Base-by-base conservation (phyloP, 768 basidiomycete genomes). In the Amanita jacksonii region DNA sequence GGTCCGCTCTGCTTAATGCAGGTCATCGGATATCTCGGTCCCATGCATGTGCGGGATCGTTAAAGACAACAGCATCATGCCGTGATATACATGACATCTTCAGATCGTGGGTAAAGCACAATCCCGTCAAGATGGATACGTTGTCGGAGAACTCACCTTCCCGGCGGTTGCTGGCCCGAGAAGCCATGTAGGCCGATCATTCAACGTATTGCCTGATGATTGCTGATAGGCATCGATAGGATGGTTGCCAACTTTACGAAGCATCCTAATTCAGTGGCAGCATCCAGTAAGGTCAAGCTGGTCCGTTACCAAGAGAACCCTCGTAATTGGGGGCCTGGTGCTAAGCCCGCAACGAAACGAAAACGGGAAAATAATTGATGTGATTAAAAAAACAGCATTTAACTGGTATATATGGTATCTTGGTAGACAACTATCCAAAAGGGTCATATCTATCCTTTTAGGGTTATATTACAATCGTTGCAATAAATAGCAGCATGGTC, bases 221-320 rank as follows among this genome's bases (percentile, higher is more conserved):
- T n/a, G n/a, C n/a, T n/a, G n/a, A n/a, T n/a, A n/a, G n/a, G n/a
- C n/a, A n/a, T n/a, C n/a, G n/a, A 6, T 52, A 86, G 82, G 38
- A 58, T 61, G 32, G 62, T 70, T 36, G 80, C 88, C n/a, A 75
- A 87, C 55, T 94, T 98, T 57, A 73, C 68, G 12, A 74, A 63
- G 30, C 88, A 97, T 58, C 79, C 85, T 0, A 66, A 74, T 3
- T 74, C 79, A 1, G 68, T 74, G 2, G 76, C 75, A 6, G 61
- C 72, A 10, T 73, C 79, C 5, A 74, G 75, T 15, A 76, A 77
- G 45, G 67, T 86, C 46, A 89, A 87, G 51, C 65, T 94, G 5
- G 85, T 93, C 1, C 72, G 90, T 30, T 96, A 93, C 62, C 91
- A 94, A 60, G 76, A 78, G 49, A 97, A 96, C 56, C 96, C 94